phyloP scores from a whole-genome alignment of 1,284 basidiomycete species.

The Microbotryum intermedium region DNA sequence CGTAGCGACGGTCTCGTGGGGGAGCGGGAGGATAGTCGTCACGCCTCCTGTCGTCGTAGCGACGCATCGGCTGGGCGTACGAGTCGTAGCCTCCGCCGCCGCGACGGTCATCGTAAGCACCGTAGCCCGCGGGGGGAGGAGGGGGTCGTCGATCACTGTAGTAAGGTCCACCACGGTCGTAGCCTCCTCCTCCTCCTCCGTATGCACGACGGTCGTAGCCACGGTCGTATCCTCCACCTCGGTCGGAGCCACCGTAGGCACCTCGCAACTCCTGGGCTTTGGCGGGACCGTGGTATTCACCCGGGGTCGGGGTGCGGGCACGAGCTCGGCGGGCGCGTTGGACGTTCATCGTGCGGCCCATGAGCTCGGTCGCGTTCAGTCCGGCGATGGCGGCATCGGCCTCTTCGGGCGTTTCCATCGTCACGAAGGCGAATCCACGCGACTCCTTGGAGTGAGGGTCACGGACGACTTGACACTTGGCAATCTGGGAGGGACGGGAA shows the following conservation, averaged over 20 bases:
- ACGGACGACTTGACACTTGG: constrained; percentile 84
- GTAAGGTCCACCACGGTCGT: background rate
- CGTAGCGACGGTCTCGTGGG: constrained; percentile 8
- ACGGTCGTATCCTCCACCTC: constrained; percentile 37
- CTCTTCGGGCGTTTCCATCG: constrained; percentile 77
- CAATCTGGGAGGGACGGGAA: constrained; percentile 37
- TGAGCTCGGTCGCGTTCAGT: constrained; percentile 70
- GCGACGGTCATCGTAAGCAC: constrained; percentile 6
- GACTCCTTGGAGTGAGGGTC: constrained; percentile 95
- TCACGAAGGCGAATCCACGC: constrained; percentile 96
- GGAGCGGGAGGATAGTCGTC: constrained; percentile 1
- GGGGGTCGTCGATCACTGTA: background rate
- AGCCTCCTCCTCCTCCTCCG: constrained; percentile 36
- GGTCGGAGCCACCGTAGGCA: constrained; percentile 40
- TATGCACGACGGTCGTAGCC: constrained; percentile 39
- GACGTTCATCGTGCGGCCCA: constrained; percentile 75
- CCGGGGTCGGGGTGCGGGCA: constrained; percentile 89
- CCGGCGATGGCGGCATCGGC: constrained; percentile 81
- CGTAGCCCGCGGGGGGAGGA: background rate
- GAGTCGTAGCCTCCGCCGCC: constrained; percentile 1
- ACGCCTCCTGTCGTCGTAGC: constrained; percentile 3
- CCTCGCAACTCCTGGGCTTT: constrained; percentile 44
- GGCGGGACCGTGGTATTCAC: constrained; percentile 84
- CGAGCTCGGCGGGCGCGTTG: constrained; percentile 90
- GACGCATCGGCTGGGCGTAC: constrained; percentile 20